These are phyloP conservation scores for Fragosphaeria purpurea DNA, from an alignment of 2,329 filamentous ascomycete species.

Conservation along the genomic window DNA sequence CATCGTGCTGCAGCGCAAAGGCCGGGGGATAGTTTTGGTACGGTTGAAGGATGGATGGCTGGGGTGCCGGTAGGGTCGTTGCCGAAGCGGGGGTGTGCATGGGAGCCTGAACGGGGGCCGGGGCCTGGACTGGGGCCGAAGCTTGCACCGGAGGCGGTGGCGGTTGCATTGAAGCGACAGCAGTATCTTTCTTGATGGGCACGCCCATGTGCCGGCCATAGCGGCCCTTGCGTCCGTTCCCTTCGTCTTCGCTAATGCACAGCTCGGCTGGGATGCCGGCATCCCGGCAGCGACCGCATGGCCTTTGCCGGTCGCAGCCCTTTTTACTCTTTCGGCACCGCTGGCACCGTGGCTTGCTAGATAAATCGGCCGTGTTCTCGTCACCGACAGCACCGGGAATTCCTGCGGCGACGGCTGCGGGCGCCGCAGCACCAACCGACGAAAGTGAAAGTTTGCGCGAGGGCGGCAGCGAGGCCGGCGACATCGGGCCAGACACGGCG, in stretches of 20 bases:
- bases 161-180: constrained; percentile 18
- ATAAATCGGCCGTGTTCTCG: constrained; percentile 85
- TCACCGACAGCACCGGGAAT: constrained; percentile 45
- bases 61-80: constrained; percentile 1
- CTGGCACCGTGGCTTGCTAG: constrained; percentile 93
- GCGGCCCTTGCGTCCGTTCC: constrained; percentile 90
- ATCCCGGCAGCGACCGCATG: constrained; percentile 91
- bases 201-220: constrained; percentile 69
- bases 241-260: constrained; percentile 95
- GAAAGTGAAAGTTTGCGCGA: constrained; percentile 68
- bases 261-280: constrained; percentile 87
- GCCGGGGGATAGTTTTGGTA: background rate
- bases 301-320: constrained; percentile 91
- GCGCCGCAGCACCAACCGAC: constrained; percentile 34
- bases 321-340: constrained; percentile 99
- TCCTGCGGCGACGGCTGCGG: constrained; percentile 1
- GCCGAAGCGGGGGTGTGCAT: too few species aligned
- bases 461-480: constrained; percentile 56
- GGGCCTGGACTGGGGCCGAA: constrained; percentile 14
- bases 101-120: constrained; percentile 5
- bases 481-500: constrained; percentile 35
- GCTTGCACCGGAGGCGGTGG: constrained; percentile 7
- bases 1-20: constrained; percentile 23
- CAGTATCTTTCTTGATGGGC: constrained; percentile 49
- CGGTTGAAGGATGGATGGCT: background rate